Evolutionary conservation across 345 rosid genomes (phyloP).

Genomic region (Rhodamnia argentea): DNA sequence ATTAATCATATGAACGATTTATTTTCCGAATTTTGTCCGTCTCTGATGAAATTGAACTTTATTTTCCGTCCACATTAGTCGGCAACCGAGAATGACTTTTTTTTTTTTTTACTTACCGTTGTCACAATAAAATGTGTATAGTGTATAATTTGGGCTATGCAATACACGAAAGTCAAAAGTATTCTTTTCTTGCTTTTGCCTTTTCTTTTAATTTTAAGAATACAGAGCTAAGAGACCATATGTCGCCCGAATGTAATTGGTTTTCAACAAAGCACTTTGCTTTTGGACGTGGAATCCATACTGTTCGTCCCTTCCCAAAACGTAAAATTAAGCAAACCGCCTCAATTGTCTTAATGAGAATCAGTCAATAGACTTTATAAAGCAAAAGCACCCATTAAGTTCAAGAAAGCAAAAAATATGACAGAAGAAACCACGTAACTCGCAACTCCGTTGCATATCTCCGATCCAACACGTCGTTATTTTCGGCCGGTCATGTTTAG

Average conservation of each 20-base stretch:
- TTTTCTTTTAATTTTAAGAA: neutral
- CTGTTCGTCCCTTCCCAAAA: neutral
- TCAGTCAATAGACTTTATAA: neutral
- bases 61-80: neutral
- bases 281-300: constrained; percentile 98
- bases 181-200: neutral
- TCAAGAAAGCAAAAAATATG: neutral
- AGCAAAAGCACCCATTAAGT: neutral
- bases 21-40: neutral
- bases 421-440: neutral
- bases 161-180: neutral
- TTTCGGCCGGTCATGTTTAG: neutral
- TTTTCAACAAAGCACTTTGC: constrained; percentile 28
- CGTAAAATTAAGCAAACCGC: neutral
- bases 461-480: neutral
- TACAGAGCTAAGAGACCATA: neutral
- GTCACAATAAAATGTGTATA: neutral
- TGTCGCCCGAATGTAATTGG: constrained; percentile 7
- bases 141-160: neutral
- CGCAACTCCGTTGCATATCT: neutral
- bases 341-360: neutral
- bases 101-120: neutral
- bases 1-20: neutral
- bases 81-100: neutral
- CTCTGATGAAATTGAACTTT: neutral